A percentile compares a stretch with the other conserved stretches of the same genome.
Conservation (phyloP, 768 basidiomycete genomes). For the Lanmaoa pseudosensibilis region DNA sequence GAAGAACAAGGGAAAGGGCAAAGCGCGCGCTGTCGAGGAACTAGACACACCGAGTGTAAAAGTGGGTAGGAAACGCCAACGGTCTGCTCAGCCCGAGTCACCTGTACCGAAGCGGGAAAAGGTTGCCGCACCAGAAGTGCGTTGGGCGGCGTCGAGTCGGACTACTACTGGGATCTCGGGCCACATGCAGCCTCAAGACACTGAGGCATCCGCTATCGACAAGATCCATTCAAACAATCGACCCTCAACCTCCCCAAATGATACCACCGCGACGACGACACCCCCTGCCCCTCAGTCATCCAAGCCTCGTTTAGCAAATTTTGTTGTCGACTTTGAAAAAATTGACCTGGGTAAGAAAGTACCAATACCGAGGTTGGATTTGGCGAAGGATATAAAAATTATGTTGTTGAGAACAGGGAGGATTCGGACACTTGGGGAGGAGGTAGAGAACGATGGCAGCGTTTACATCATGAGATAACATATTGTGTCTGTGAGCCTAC, state of each 20-base stretch:
- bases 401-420: constrained; percentile 30
- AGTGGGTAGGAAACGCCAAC: constrained; percentile 17
- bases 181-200: background rate
- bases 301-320: constrained; percentile 24
- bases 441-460: constrained; percentile 22
- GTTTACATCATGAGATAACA: constrained; percentile 16
- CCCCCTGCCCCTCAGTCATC: background rate
- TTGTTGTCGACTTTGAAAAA: constrained; percentile 17
- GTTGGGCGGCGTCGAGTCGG: background rate
- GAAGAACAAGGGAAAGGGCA: constrained; percentile 22
- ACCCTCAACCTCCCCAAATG: background rate
- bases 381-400: constrained; percentile 4
- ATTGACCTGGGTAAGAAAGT: constrained; percentile 7
- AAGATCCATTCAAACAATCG: constrained; percentile 1
- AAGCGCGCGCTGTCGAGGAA: constrained; percentile 11
- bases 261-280: background rate
- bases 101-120: constrained; percentile 18
- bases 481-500: background rate
- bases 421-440: constrained; percentile 21
- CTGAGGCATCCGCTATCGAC: background rate
- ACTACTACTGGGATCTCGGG: background rate
- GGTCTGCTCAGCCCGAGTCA: constrained; percentile 6
- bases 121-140: background rate
- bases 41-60: background rate
- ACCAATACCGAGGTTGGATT: constrained; percentile 10